Base-by-base conservation (phyloP, 2,329 filamentous ascomycete genomes). In the Graphilbum ipis-grandicollis region DNA sequence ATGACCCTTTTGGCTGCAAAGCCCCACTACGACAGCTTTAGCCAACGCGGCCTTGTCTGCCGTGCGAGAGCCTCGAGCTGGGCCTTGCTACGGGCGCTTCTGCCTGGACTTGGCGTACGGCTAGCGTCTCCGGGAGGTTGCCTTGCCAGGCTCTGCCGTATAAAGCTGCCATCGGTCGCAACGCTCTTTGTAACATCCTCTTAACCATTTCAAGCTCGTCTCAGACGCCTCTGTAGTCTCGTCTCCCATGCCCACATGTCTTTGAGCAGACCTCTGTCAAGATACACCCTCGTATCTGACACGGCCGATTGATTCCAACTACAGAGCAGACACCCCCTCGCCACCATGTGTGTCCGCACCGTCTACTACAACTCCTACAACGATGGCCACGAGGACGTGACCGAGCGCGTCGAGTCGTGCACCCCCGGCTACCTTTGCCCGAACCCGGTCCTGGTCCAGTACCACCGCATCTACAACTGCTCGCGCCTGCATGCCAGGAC, bases 281-380 rank as follows among this genome's bases (percentile, higher is more conserved):
- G 45, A 41, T 43, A 48, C 41, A 43, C 40, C 44, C 47, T 49
- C 41, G 47, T 52, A 44, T 49, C 50, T 44, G 52, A 56, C 47
- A 51, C 53, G 42, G 53, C 54, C 40, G 54, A 53, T 44, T 55
- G 51, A 56, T 17, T 25, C 23, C 19, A 30, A 15, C 32, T 23
- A 19, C 29, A 38, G n/a, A n/a, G n/a, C n/a, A n/a, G n/a, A n/a
- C n/a, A n/a, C 28, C 35, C 21, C 40, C 33, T 22, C 35, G 35
- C 35, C 26, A 35, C 26, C 13, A 56, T 56, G 53, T 56, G 53
- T 31, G 43, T 50, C 47, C 50, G 48, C 41, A 49, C 47, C 34
- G 45, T 54, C 38, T 54, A 46, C 48, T 47, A 51, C 48, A 52
- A 54, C 47, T 48, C 43, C 39, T 55, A 54, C 43, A 33, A 44